A percentile compares a stretch with the other conserved stretches of the same genome.
Conservation (phyloP, 2,329 filamentous ascomycete genomes). For the Paecilomyces variotii region DNA sequence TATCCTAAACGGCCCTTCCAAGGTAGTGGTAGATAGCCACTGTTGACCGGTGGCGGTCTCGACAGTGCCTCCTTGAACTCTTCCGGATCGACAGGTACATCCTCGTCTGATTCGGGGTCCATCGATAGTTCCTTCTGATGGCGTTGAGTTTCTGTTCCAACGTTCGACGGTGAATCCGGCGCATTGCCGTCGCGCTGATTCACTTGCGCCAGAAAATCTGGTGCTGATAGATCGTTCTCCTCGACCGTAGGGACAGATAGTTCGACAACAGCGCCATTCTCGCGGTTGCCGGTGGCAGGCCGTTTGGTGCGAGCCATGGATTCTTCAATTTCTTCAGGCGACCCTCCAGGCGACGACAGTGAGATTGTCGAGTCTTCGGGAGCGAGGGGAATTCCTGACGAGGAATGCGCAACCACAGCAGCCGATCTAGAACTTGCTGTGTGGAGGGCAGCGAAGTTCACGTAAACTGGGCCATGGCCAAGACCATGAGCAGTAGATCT, state of each 20-base stretch:
- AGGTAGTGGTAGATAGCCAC: conserved; percentile 71
- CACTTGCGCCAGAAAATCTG: neutral
- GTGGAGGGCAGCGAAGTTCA: neutral
- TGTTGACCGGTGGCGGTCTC: conserved; percentile 71
- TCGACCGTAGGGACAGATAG: neutral
- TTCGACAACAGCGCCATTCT: neutral
- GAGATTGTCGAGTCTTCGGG: neutral
- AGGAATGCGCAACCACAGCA: neutral
- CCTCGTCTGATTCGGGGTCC: conserved; percentile 49
- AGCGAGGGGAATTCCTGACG: neutral
- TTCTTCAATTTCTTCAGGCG: conserved; percentile 10
- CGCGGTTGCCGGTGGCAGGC: neutral
- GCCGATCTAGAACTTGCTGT: neutral
- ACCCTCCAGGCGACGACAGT: neutral
- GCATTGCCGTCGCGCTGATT: neutral
- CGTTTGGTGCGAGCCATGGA: neutral
- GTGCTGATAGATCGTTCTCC: neutral
- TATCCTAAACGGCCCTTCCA: conserved; percentile 89
- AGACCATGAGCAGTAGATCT: conserved; percentile 1
- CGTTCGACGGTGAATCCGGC: conserved; percentile 2
- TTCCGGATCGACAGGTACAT: conserved; percentile 45
- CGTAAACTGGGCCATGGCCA: conserved; percentile 12
- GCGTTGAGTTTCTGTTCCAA: conserved; percentile 17
- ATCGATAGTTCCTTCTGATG: conserved; percentile 15
- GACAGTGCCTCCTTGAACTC: conserved; percentile 52